Evolutionary conservation across 2,329 filamentous ascomycete species (phyloP).

Genomic region (Fusarium tanahbumbuense): DNA sequence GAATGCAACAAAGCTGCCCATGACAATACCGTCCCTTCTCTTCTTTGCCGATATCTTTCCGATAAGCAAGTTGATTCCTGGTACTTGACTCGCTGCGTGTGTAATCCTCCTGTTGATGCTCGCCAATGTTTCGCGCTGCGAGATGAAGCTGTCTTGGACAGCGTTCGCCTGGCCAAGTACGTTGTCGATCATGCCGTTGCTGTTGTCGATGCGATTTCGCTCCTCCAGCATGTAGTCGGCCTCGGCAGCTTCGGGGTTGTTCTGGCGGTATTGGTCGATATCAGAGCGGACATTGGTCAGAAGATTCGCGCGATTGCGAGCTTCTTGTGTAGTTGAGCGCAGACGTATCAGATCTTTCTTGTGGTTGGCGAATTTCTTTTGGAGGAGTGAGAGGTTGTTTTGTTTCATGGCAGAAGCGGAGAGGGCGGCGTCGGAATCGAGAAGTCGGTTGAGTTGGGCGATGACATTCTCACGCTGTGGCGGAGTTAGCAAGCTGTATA

Average conservation of each 20-base stretch:
- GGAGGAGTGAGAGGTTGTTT: conserved; percentile 91
- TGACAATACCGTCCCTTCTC: conserved; percentile 92
- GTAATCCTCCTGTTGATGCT: conserved; percentile 94
- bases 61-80: conserved; percentile 92
- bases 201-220: conserved; percentile 85
- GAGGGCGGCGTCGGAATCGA: conserved; percentile 90
- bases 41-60: conserved; percentile 94
- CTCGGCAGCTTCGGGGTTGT: conserved; percentile 84
- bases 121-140: conserved; percentile 87
- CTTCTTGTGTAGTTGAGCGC: conserved; percentile 76
- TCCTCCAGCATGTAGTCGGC: conserved; percentile 98
- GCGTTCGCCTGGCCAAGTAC: conserved; percentile 96
- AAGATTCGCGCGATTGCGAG: conserved; percentile 88
- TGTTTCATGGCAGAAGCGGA: conserved; percentile 95
- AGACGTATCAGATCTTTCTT: conserved; percentile 83
- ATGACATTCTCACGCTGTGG: conserved; percentile 83
- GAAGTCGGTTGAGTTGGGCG: conserved; percentile 83
- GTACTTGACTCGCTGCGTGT: conserved; percentile 87
- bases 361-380: conserved; percentile 90
- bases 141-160: conserved; percentile 88
- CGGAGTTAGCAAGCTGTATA: conserved; percentile 23
- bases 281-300: conserved; percentile 91
- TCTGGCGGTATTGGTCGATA: conserved; percentile 87
- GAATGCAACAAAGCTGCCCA: conserved; percentile 90
- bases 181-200: conserved; percentile 87